Percentiles rank a stretch among this genome's conserved stretches.
Conservation (phyloP, 2,329 filamentous ascomycete species). For the Aureobasidium sp. region DNA sequence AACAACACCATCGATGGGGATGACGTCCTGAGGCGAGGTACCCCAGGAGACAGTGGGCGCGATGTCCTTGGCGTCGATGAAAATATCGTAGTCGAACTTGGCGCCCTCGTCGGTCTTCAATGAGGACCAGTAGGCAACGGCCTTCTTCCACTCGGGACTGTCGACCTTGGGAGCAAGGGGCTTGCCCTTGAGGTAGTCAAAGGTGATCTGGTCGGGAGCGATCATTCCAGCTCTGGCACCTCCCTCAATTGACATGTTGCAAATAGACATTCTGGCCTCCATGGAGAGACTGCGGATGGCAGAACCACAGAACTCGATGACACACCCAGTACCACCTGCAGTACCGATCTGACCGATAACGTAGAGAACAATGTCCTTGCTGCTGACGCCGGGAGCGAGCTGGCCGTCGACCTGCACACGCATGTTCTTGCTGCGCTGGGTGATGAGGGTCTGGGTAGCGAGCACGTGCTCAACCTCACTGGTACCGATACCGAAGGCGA, state of each 20-base stretch:
- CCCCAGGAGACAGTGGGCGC: conserved; percentile 93
- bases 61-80: conserved; percentile 88
- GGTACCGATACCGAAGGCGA: conserved; percentile 95
- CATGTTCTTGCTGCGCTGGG: conserved; percentile 97
- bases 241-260: conserved; percentile 98
- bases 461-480: conserved; percentile 98
- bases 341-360: conserved; percentile 92
- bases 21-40: conserved; percentile 89
- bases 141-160: conserved; percentile 83
- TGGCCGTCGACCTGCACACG: conserved; percentile 89
- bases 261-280: conserved; percentile 98
- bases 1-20: conserved; percentile 87
- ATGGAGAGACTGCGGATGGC: conserved; percentile 81
- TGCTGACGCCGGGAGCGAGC: conserved; percentile 82
- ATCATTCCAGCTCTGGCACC: conserved; percentile 96
- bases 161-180: conserved; percentile 80
- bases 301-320: conserved; percentile 96
- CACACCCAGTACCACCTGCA: conserved; percentile 84
- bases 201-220: conserved; percentile 86
- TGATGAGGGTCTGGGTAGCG: conserved; percentile 91
- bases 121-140: conserved; percentile 77
- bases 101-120: conserved; percentile 81
- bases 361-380: conserved; percentile 90
- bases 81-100: conserved; percentile 81
- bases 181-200: conserved; percentile 87